Base-by-base conservation (phyloP, 106 monocot species). In the Dioscorea zingiberensis region DNA sequence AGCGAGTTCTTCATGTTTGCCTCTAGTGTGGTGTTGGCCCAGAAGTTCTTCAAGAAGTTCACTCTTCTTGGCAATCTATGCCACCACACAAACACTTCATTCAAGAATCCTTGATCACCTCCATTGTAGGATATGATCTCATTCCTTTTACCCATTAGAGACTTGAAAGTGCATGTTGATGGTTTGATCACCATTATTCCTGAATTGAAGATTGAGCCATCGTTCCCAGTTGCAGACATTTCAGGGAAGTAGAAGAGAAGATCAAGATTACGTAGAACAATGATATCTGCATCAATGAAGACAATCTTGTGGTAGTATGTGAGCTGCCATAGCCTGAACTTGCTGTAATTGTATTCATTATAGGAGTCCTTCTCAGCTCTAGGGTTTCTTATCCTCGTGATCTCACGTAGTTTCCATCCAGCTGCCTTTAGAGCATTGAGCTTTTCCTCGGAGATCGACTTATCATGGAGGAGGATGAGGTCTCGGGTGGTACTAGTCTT, bases 331-430 rank as follows among this genome's bases (percentile, higher is more conserved):
- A 93, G 83, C 14, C 93, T 76, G 81, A 94, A 47, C 81, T 94
- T 94, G 86, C 89, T 94, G 93, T 84, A 94, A 74, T 94, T 94
- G 78, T 94, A 86, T 71, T 94, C 93, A 76, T 94, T 94, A 80
- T 94, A 94, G 60, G 89, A 71, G 64, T 74, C 25, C 14, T 60
- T 71, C 63, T 81, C 47, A 47, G 89, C 89, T 13, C 56, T 73
- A 6, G 93, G 93, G 79, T 94, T 94, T 59, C 90, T 90, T 69
- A 94, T 94, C 45, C 94, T 81, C 18, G 82, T 66, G 63, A 90
- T 84, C 53, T 21, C 14, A 14, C 63, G 84, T 59, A 90, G 82
- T 27, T 64, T 81, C 94, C 94, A 94, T 0, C 94, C 94, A 6
- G 94, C 78, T 13, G 77, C 79, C 11, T 73, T 68, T 17, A 94